Base-by-base conservation (phyloP, 257 asterid genomes). In the Solanum sitiens region DNA sequence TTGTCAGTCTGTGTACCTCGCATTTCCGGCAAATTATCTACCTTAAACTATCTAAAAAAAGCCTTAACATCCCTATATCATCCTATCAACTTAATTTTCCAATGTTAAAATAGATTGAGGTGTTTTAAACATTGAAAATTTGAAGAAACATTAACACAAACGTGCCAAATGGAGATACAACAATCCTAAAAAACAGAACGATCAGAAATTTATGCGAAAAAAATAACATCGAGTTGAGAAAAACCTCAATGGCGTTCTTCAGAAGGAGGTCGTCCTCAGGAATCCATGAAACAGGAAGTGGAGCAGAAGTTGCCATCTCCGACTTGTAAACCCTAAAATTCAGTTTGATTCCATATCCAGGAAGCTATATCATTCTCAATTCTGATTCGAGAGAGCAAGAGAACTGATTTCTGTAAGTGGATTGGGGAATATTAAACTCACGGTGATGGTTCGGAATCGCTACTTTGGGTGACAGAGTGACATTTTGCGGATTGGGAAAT, bases 241-340 rank as follows among this genome's bases (percentile, higher is more conserved):
- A 25, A 47, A 73, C 99, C 99, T 96, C 98, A 25, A 94, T 92
- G 21, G 98, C 95, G 89, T 92, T 94, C 92, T 94, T 96, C 90
- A 96, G 86, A 90, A 95, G 89, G 85, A 96, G 91, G 93, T 96
- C 98, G 77, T 96, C 99, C 87, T 95, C 98, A 39, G 98, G 94
- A 83, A 91, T 91, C 99, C 98, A 96, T 79, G 86, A 86, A 87
- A 86, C n/a, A 45, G 93, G 76, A 77, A 71, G 92, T 86, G 93
- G 87, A 89, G 90, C 84, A 88, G 92, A 87, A 74, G 88, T 89
- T 53, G 94, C 94, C 98, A 95, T 95, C 88, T 70, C 23, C 86
- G 74, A 75, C 67, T 86, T 37, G 65, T 37, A 88, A 91, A 93
- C 92, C 96, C 98, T 94, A 95, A 89, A 87, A 86, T 86, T 40